phyloP scores from a whole-genome alignment of 768 basidiomycete species.

The Boletus speciosus region DNA sequence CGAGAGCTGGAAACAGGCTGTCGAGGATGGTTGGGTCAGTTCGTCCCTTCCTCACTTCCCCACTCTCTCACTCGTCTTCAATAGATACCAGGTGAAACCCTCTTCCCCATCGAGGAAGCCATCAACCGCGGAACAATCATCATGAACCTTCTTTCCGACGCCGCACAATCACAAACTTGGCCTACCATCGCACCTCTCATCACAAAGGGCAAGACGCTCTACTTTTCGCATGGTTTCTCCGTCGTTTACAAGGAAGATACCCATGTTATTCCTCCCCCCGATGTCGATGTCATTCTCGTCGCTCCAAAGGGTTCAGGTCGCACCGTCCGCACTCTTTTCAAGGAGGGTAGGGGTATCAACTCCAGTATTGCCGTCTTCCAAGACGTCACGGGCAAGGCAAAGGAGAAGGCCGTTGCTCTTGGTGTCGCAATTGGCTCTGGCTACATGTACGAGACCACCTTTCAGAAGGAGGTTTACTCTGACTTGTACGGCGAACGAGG shows the following conservation, averaged over 20 bases:
- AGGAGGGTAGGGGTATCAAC: conserved; percentile 99
- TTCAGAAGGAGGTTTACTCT: conserved; percentile 99
- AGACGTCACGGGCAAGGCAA: conserved; percentile 96
- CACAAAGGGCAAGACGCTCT: conserved; percentile 99
- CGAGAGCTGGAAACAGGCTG: conserved; percentile 93
- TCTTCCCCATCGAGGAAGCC: conserved; percentile 98
- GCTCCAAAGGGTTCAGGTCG: conserved; percentile 99
- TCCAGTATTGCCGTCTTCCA: conserved; percentile 94
- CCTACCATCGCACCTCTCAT: conserved; percentile 84
- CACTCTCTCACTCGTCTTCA: neutral
- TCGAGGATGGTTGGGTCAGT: conserved; percentile 92
- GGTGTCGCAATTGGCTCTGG: conserved; percentile 95
- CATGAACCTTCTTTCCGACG: conserved; percentile 99
- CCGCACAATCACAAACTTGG: conserved; percentile 99
- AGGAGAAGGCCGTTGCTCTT: conserved; percentile 93
- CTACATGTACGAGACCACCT: conserved; percentile 98
- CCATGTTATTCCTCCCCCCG: conserved; percentile 82
- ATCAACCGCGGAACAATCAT: conserved; percentile 95
- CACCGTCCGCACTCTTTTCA: conserved; percentile 99
- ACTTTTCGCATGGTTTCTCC: conserved; percentile 99
- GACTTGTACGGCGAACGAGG: conserved; percentile 99
- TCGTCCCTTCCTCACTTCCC: neutral
- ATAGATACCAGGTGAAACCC: conserved; percentile 91
- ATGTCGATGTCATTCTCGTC: conserved; percentile 98
- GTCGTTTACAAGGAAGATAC: conserved; percentile 98